phyloP scores from a whole-genome alignment of 1,284 basidiomycete species.

The Austroboletus novae-zelandiae region DNA sequence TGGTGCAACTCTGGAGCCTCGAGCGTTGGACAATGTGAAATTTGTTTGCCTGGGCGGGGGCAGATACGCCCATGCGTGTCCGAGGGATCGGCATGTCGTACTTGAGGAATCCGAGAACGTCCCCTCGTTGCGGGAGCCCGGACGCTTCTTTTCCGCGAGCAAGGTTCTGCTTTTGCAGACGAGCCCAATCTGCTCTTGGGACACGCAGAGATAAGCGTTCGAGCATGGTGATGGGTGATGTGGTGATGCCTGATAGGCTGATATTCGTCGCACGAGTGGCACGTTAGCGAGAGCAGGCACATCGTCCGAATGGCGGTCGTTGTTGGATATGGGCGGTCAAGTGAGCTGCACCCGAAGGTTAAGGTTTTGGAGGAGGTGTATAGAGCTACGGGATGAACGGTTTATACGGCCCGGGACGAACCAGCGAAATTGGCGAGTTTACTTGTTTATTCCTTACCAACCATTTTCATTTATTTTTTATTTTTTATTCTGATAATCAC shows the following conservation, averaged over 20 bases:
- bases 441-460: no score
- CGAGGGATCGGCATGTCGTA: not conserved
- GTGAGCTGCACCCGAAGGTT: not conserved
- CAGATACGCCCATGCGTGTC: not conserved
- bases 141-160: slow-evolving; percentile 9
- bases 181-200: not conserved
- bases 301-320: not conserved
- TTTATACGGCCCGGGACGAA: no score
- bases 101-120: slow-evolving; percentile 36
- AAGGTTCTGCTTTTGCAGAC: no score
- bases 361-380: not conserved
- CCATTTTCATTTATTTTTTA: no score
- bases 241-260: slow-evolving; percentile 3
- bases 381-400: not conserved
- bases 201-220: slow-evolving; percentile 7
- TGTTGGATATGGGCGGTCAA: not conserved
- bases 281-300: no score
- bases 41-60: not conserved
- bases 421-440: no score
- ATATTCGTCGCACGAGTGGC: not conserved
- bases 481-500: slow-evolving; percentile 4
- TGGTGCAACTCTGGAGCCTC: slow-evolving; percentile 20
- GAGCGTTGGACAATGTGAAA: slow-evolving; percentile 19
- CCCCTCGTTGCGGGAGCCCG: not conserved
- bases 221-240: not conserved